Evolutionary conservation across 2,329 filamentous ascomycete genomes (phyloP).

Genomic region (Penicillium sp.): DNA sequence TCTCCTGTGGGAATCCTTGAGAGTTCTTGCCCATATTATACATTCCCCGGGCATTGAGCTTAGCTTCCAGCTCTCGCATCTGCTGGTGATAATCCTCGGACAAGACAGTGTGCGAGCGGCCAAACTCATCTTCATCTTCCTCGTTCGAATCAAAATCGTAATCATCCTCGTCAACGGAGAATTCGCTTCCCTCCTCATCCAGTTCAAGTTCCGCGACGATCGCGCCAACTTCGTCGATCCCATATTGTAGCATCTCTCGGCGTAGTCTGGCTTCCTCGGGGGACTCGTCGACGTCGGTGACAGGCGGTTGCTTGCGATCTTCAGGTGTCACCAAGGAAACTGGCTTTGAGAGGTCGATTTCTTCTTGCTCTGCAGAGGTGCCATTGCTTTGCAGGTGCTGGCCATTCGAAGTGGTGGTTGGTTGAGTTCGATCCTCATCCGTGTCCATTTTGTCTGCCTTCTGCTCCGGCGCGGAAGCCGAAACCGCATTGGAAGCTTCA

Average conservation of each 20-base stretch:
- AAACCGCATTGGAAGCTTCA: constrained; percentile 13
- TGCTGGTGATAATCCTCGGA: constrained; percentile 72
- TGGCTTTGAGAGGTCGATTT: constrained; percentile 17
- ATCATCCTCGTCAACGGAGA: constrained; percentile 56
- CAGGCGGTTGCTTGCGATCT: constrained; percentile 38
- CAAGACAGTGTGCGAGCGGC: constrained; percentile 66
- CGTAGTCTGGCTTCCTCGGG: constrained; percentile 77
- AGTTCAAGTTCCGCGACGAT: constrained; percentile 90
- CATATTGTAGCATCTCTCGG: constrained; percentile 86
- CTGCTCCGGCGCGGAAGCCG: neutral
- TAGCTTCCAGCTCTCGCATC: constrained; percentile 83
- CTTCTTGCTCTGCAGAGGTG: neutral
- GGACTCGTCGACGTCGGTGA: constrained; percentile 72
- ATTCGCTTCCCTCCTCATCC: constrained; percentile 61
- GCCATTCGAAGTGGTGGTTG: neutral
- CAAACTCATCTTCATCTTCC: constrained; percentile 66
- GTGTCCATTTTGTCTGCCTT: neutral
- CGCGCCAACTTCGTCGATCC: constrained; percentile 80
- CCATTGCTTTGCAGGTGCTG: constrained; percentile 6
- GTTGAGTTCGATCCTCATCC: neutral
- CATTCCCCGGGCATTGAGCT: constrained; percentile 60
- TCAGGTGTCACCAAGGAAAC: constrained; percentile 22
- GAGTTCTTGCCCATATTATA: constrained; percentile 57
- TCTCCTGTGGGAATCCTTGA: constrained; percentile 32
- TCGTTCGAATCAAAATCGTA: constrained; percentile 49